phyloP scores from a whole-genome alignment of 1,139 yeast species.

The Candida mesenterica region DNA sequence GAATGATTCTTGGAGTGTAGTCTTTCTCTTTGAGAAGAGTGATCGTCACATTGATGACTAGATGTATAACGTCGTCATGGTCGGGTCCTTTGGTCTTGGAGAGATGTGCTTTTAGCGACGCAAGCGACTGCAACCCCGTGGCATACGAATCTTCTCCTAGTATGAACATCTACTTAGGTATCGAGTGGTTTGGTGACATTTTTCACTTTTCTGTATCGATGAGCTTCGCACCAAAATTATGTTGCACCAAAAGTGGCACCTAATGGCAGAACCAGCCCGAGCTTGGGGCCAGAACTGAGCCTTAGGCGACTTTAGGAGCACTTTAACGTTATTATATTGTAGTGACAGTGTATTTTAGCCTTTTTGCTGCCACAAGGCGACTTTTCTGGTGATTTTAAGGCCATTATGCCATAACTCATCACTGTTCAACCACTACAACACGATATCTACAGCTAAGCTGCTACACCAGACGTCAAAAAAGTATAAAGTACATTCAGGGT shows the following conservation, averaged over 20 bases:
- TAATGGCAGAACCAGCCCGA: too few species aligned
- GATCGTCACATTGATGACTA: slow-evolving; percentile 53
- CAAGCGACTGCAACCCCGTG: slow-evolving; percentile 32
- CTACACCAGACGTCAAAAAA: too few species aligned
- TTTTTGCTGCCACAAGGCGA: too few species aligned
- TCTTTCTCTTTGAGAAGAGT: slow-evolving; percentile 52
- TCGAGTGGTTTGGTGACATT: background rate
- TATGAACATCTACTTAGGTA: slow-evolving; percentile 17
- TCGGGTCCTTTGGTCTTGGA: slow-evolving; percentile 16
- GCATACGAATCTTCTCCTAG: slow-evolving; percentile 29
- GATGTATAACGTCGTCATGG: slow-evolving; percentile 37
- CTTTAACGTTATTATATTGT: too few species aligned
- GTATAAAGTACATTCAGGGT: too few species aligned
- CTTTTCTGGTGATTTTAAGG: too few species aligned
- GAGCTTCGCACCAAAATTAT: background rate
- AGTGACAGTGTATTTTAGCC: too few species aligned
- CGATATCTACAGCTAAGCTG: too few species aligned
- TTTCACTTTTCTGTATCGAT: background rate
- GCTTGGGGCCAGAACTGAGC: too few species aligned
- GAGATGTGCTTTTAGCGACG: slow-evolving; percentile 35
- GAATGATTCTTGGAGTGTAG: slow-evolving; percentile 63
- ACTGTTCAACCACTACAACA: too few species aligned
- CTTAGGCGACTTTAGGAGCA: too few species aligned
- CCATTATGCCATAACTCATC: too few species aligned
- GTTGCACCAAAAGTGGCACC: background rate